These are phyloP conservation scores for Euphorbia tirucalli DNA, from an alignment of 345 rosid species.

Conservation along the genomic window DNA sequence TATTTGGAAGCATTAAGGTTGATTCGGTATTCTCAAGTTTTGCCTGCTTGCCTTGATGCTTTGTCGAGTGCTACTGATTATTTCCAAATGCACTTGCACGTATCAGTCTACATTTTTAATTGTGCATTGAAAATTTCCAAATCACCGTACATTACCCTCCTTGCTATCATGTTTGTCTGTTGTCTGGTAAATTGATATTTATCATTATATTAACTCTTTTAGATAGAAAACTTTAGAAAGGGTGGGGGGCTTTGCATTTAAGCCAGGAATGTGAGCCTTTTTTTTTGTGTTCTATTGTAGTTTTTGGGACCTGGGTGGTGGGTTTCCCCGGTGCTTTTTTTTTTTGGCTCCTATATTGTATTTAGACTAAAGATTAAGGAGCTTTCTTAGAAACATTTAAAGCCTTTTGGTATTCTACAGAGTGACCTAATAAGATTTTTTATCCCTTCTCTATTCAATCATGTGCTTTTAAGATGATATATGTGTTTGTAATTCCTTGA, in stretches of 20 bases:
- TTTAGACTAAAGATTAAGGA: neutral
- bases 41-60: neutral
- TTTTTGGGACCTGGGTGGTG: too few relatives aligned
- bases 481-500: neutral
- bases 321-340: too few relatives aligned
- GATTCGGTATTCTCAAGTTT: neutral
- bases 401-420: neutral
- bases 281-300: neutral
- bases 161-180: neutral
- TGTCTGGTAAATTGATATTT: neutral
- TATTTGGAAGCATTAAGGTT: neutral
- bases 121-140: neutral
- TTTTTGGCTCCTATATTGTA: neutral
- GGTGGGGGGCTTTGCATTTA: neutral
- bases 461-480: neutral
- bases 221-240: neutral
- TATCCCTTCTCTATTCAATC: neutral
- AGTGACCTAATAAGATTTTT: neutral
- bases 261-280: neutral
- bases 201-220: neutral
- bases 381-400: neutral
- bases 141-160: neutral
- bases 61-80: neutral
- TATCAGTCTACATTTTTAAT: neutral
- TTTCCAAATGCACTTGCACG: neutral